A percentile compares a stretch with the other conserved stretches of the same genome.
Conservation (phyloP, 2,329 filamentous ascomycete species). For the Pyrenophora teres region DNA sequence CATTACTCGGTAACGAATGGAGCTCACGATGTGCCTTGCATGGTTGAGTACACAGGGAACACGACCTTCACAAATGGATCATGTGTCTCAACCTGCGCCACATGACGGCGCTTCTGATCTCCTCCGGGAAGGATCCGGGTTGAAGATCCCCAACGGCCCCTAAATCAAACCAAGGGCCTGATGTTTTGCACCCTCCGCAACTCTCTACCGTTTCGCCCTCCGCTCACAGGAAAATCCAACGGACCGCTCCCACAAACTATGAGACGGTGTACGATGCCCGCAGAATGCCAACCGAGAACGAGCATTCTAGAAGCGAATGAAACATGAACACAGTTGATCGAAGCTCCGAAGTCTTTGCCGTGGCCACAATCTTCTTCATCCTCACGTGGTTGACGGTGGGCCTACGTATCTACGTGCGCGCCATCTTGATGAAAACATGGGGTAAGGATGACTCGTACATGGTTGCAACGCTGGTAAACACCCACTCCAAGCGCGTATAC, state of each 20-base stretch:
- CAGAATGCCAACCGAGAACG: background rate
- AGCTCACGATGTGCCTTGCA: conserved; percentile 2
- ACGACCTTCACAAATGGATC: conserved; percentile 3
- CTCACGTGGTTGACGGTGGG: conserved; percentile 46
- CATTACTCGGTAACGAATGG: conserved; percentile 8
- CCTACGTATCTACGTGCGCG: conserved; percentile 47
- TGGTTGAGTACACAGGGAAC: conserved; percentile 11
- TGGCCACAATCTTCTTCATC: conserved; percentile 47
- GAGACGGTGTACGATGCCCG: background rate
- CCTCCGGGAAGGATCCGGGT: background rate
- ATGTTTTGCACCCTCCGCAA: background rate
- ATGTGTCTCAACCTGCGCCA: background rate
- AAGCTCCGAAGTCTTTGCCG: conserved; percentile 29
- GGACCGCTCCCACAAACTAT: background rate
- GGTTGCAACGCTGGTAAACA: conserved; percentile 42
- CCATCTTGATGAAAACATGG: conserved; percentile 44
- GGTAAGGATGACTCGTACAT: conserved; percentile 51
- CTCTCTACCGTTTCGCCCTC: background rate
- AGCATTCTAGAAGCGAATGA: background rate
- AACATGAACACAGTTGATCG: conserved; percentile 21
- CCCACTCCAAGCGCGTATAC: background rate
- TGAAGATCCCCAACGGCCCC: conserved; percentile 1
- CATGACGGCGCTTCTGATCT: background rate
- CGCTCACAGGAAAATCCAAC: background rate
- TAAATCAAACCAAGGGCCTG: background rate